phyloP scores from a whole-genome alignment of 164 flowering plant species.

The Amborella trichopoda region DNA sequence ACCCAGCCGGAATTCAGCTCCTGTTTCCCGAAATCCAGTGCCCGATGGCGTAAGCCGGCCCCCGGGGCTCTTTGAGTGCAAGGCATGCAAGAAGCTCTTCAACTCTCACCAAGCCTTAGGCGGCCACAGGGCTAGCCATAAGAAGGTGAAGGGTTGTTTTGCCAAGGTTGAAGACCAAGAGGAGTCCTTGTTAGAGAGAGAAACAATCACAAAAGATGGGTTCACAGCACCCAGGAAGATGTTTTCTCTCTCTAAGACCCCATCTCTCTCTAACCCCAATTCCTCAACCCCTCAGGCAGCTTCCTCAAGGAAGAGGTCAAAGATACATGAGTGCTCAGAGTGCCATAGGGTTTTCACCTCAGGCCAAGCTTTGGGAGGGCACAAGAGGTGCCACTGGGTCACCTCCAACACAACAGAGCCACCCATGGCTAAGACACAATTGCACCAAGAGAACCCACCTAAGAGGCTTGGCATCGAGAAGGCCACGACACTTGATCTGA shows the following conservation, averaged over 20 bases:
- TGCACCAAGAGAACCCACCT: constrained; percentile 7
- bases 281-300: constrained; percentile 6
- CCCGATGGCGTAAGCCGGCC: constrained; percentile 13
- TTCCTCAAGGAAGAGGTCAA: constrained; percentile 37
- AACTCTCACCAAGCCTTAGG: constrained; percentile 93
- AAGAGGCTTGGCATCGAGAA: constrained; percentile 15
- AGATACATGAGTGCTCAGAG: constrained; percentile 80
- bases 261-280: constrained; percentile 7
- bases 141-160: constrained; percentile 91
- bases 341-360: constrained; percentile 75
- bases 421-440: constrained; percentile 23
- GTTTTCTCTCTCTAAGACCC: constrained; percentile 17
- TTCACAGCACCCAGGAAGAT: too few species aligned
- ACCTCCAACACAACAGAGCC: constrained; percentile 36
- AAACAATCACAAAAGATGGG: constrained; percentile 45
- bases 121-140: constrained; percentile 94
- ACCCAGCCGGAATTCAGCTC: too few species aligned
- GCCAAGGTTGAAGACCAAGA: constrained; percentile 49
- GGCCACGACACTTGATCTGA: constrained; percentile 50
- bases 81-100: constrained; percentile 82
- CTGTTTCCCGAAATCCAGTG: not conserved
- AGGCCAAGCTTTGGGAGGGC: constrained; percentile 93
- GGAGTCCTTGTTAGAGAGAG: constrained; percentile 30
- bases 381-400: constrained; percentile 96
- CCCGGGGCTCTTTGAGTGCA: constrained; percentile 76